Evolutionary conservation across 1,139 yeast genomes (phyloP).

Genomic region (Kodamaea arcana): DNA sequence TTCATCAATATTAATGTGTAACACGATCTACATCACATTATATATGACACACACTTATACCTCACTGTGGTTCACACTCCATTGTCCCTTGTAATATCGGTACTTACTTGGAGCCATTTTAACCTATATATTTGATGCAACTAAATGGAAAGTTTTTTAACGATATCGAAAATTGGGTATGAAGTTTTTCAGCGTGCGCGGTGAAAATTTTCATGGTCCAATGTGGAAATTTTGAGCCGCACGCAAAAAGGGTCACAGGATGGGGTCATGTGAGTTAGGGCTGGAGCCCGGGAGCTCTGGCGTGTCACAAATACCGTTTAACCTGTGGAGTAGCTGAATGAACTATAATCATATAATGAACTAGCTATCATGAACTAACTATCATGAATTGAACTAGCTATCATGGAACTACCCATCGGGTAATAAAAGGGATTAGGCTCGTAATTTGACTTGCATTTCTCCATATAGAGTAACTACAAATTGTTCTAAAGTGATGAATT

Average conservation of each 20-base stretch:
- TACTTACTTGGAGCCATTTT: conserved; percentile 30
- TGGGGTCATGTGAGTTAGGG: neutral
- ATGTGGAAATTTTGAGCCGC: conserved; percentile 4
- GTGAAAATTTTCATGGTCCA: conserved; percentile 8
- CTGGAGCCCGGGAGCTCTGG: too few relatives aligned
- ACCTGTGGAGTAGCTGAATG: too few relatives aligned
- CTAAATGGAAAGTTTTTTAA: conserved; percentile 6
- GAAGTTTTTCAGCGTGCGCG: conserved; percentile 5
- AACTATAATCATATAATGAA: too few relatives aligned
- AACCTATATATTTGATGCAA: conserved; percentile 15
- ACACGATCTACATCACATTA: neutral
- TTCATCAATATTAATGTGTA: too few relatives aligned
- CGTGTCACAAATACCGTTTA: too few relatives aligned
- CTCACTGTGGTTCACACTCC: neutral
- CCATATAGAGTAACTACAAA: too few relatives aligned
- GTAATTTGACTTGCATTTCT: too few relatives aligned
- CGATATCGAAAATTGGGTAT: conserved; percentile 7
- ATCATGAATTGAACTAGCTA: too few relatives aligned
- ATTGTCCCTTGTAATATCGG: neutral
- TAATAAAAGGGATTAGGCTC: too few relatives aligned
- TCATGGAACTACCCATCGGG: too few relatives aligned
- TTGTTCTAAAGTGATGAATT: too few relatives aligned
- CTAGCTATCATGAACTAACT: too few relatives aligned
- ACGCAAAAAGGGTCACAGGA: neutral
- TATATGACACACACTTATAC: neutral